Evolutionary conservation across 1,284 basidiomycete species (phyloP).

Genomic region (Vanrija sp.): DNA sequence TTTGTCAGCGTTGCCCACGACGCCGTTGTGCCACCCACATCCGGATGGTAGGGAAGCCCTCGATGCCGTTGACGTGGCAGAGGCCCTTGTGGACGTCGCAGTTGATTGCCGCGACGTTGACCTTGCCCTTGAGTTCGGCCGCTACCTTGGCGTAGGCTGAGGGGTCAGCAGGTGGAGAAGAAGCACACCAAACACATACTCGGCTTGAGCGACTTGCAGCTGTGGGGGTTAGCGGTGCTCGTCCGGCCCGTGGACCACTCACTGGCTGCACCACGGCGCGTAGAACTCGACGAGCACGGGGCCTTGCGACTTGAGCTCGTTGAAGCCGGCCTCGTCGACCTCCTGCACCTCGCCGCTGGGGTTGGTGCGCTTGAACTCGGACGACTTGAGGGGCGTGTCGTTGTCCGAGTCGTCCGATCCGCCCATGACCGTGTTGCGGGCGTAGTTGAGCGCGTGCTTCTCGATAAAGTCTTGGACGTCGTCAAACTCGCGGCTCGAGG

Average conservation of each 20-base stretch:
- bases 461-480: conserved; percentile 56
- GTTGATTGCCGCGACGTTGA: conserved; percentile 77
- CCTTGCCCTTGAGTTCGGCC: conserved; percentile 59
- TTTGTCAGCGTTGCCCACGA: background rate
- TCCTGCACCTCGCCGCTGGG: conserved; percentile 60
- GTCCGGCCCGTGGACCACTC: conserved; percentile 12
- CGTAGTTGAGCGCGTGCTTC: conserved; percentile 45
- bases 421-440: conserved; percentile 16
- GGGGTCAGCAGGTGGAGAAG: too few relatives aligned
- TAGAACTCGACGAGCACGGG: conserved; percentile 83
- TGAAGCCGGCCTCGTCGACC: conserved; percentile 58
- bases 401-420: background rate
- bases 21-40: conserved; percentile 39
- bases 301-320: conserved; percentile 55
- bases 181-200: background rate
- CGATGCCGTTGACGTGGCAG: conserved; percentile 63
- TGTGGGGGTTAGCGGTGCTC: conserved; percentile 16
- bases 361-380: conserved; percentile 51
- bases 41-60: conserved; percentile 74
- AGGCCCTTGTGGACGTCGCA: conserved; percentile 69
- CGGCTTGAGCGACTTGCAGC: conserved; percentile 81
- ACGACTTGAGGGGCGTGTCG: background rate
- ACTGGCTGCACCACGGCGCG: conserved; percentile 88
- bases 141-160: conserved; percentile 68
- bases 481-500: conserved; percentile 55